Evolutionary conservation across 805 yeast species (phyloP).

Genomic region (Aciculoconidium aculeatum): DNA sequence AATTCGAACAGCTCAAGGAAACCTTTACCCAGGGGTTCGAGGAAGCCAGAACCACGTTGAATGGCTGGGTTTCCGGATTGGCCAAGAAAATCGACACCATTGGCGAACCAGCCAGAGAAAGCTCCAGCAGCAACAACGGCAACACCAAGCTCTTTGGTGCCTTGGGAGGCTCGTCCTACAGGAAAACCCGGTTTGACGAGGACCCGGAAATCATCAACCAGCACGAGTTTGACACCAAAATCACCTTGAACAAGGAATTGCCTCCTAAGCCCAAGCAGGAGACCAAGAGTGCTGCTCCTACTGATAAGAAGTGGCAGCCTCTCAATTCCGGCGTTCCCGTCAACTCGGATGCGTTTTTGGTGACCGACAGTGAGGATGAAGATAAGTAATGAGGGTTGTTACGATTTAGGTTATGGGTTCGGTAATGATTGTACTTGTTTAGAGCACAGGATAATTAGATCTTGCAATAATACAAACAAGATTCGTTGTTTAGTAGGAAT

Average conservation of each 20-base stretch:
- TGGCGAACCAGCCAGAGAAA: slow-evolving; percentile 5
- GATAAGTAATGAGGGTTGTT: slow-evolving; percentile 15
- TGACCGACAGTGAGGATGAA: slow-evolving; percentile 41
- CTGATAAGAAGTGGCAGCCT: slow-evolving; percentile 31
- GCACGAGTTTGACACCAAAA: slow-evolving; percentile 42
- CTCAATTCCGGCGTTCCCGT: slow-evolving; percentile 34
- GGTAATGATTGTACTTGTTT: no score
- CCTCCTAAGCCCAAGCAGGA: slow-evolving; percentile 19
- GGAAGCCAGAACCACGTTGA: slow-evolving; percentile 71
- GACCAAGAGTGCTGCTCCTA: slow-evolving; percentile 1
- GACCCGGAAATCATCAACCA: slow-evolving; percentile 47
- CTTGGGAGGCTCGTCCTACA: slow-evolving; percentile 39
- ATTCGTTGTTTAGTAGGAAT: no score
- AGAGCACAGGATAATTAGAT: no score
- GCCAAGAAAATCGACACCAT: slow-evolving; percentile 42
- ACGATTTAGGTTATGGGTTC: not conserved
- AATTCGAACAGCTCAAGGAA: slow-evolving; percentile 60
- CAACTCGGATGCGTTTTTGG: slow-evolving; percentile 38
- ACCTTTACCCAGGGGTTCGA: slow-evolving; percentile 69
- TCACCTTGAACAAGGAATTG: slow-evolving; percentile 30
- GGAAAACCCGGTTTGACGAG: slow-evolving; percentile 36
- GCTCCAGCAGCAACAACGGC: slow-evolving; percentile 7
- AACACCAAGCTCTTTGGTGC: slow-evolving; percentile 40
- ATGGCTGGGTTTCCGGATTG: slow-evolving; percentile 71
- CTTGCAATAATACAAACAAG: no score